Evolutionary conservation across 1,284 basidiomycete genomes (phyloP), one percentile per base, ranked within the genome.

Genomic region (Tilletia horrida): DNA sequence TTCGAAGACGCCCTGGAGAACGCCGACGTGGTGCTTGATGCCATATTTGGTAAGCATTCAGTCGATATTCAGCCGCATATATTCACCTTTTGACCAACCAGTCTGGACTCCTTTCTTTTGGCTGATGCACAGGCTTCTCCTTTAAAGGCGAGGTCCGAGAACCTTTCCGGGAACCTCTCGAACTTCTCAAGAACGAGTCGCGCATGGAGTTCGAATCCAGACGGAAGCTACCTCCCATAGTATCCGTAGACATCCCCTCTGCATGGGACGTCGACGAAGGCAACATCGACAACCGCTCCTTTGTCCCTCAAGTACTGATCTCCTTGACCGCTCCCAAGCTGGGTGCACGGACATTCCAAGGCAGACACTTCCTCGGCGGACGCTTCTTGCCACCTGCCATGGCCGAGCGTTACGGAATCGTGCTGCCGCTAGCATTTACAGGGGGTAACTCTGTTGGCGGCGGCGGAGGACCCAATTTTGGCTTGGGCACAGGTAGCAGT

Each of bases 261-360:
- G 95, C 93, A 2, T 98, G 94, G 94, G 88, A 92, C 75, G 92
- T 97, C 29, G 92, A 95, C 73, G 83, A 86, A 44, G 93, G 94
- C 1, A 74, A 73, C 47, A 62, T 77, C 47, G 72, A 70, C 48
- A 83, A 85, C 14, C 55, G 55, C 25, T 86, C 85, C 8, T 85
- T 91, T 68, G 84, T 87, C 27, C 91, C 94, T 0, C 87, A 91
- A 63, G 90, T 93, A 1, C 84, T 99, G 47, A 83, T 98, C 67
- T 93, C 91, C 75, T 84, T 99, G 73, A 97, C 95, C 0, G 93
- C 91, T 11, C 96, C 96, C 1, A 99, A 99, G 83, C 85, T 89
- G 74, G 96, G 96, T 1, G 89, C 90, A 3, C 85, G 85, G 72
- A 82, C 80, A 8, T 97, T 92, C 82, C 86, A 83, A 29, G 91